Evolutionary conservation across 306 rosid species (phyloP).

Genomic region (Oemleria cerasiformis): DNA sequence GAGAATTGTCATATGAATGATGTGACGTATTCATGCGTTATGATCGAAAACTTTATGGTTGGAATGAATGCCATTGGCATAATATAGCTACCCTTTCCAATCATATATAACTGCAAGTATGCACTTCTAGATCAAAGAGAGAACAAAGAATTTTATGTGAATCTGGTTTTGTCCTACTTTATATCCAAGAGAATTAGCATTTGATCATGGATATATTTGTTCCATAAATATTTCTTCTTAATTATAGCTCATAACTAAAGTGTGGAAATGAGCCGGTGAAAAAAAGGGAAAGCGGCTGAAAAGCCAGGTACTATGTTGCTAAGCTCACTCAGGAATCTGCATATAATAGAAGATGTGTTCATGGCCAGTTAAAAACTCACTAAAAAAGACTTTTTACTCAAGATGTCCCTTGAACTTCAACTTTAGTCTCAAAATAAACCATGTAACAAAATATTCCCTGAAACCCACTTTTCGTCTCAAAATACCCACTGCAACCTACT

Average conservation of each 20-base stretch:
- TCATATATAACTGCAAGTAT: conserved; percentile 4
- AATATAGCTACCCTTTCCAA: conserved; percentile 34
- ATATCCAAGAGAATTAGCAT: not conserved
- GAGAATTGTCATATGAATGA: too few relatives aligned
- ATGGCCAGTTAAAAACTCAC: conserved; percentile 20
- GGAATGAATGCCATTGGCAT: too few relatives aligned
- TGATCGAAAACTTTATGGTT: too few relatives aligned
- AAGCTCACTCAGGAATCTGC: conserved; percentile 11
- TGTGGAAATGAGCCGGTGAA: not conserved
- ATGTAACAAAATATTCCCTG: too few relatives aligned
- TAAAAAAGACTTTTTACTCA: too few relatives aligned
- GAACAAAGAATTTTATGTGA: not conserved
- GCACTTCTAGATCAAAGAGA: not conserved
- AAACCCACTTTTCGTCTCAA: too few relatives aligned
- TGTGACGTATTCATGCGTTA: too few relatives aligned
- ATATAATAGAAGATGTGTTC: not conserved
- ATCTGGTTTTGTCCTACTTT: not conserved
- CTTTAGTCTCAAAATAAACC: too few relatives aligned
- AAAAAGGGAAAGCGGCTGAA: conserved; percentile 16
- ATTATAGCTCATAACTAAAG: not conserved
- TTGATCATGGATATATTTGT: not conserved
- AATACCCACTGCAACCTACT: too few relatives aligned
- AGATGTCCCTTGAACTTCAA: too few relatives aligned
- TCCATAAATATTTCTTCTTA: not conserved
- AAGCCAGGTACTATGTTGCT: conserved; percentile 22